Evolutionary conservation across 2,329 filamentous ascomycete genomes (phyloP), one percentile per base, ranked within the genome.

Genomic region (Penicillium palitans): DNA sequence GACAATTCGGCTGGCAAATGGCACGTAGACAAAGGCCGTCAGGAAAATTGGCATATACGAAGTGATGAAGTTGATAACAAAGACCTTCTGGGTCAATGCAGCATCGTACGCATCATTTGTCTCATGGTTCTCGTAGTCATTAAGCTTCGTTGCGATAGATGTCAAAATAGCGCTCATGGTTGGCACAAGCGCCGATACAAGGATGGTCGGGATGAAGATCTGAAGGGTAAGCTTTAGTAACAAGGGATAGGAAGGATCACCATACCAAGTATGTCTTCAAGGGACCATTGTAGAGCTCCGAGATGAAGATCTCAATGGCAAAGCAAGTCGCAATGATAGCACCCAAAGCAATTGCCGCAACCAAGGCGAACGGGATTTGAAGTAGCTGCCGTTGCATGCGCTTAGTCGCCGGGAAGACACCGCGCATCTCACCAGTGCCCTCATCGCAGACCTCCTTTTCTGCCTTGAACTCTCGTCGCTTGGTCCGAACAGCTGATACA

Each of bases 1-100:
- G 0, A 96, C 87, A 21, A 99, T 86, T 33, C 92, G 76, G 62
- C 88, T 87, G 19, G 91, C 93, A 69, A 98, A 99, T 0, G 93
- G 93, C 17, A 96, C 90, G 69, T 98, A 98, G 63, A 98, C 88
- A 68, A 98, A 98, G 0, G 93, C 91, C 0, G 93, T 97, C 31
- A 98, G 83, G 72, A 96, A 88, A 19, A 96, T 87, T 1, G 91
- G 90, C 55, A 96, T 87, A 73, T 97, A 98, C 0, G 93, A 97
- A 6, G 92, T 96, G 75, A 98, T 93, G 76, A 98, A 97, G 79
- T 98, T 96, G 67, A 98, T 85, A n/a, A 98, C 87, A 69, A 99
- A 98, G 51, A 96, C 89, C 79, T 99, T 99, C 62, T 90, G 89
- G 1, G 95, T 91, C 71, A 98, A 83, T 3, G 93, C 90, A 25